These are phyloP conservation scores for Gossypioides kirkii DNA, from an alignment of 345 rosid genomes.

Conservation along the genomic window DNA sequence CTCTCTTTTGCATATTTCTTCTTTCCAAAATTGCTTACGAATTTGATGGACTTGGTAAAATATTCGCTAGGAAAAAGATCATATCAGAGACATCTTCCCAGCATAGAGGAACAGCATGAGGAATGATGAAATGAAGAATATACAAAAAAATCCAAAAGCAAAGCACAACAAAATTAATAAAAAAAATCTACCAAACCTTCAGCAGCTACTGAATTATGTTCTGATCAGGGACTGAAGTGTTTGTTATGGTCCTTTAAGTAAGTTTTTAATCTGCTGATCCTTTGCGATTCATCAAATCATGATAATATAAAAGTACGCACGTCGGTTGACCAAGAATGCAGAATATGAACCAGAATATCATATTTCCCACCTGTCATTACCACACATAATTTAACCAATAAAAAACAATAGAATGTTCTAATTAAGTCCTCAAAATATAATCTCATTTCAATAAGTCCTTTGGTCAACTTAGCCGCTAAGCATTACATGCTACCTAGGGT, in stretches of 20 bases:
- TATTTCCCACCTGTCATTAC: constrained; percentile 74
- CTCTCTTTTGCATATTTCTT: neutral
- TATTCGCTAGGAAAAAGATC: too few species aligned
- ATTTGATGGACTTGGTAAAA: neutral
- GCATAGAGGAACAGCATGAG: neutral
- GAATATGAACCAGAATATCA: constrained; percentile 92
- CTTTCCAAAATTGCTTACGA: neutral
- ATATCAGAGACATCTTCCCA: neutral
- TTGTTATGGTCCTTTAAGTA: neutral
- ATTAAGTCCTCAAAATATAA: too few species aligned
- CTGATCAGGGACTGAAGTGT: neutral
- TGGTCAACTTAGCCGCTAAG: too few species aligned
- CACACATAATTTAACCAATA: neutral
- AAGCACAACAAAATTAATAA: too few species aligned
- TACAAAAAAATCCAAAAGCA: neutral
- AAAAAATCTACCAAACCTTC: neutral
- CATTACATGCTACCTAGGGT: too few species aligned
- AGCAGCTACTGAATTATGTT: neutral
- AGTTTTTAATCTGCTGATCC: neutral
- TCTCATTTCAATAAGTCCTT: too few species aligned
- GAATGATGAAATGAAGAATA: neutral
- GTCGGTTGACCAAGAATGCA: constrained; percentile 97
- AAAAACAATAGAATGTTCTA: too few species aligned
- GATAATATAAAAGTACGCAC: constrained; percentile 90
- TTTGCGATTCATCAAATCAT: constrained; percentile 87